A percentile compares a stretch with the other conserved stretches of the same genome.
phyloP scores from a whole-genome alignment of 148 eudicot genomes.

The Linanthus parryae region DNA sequence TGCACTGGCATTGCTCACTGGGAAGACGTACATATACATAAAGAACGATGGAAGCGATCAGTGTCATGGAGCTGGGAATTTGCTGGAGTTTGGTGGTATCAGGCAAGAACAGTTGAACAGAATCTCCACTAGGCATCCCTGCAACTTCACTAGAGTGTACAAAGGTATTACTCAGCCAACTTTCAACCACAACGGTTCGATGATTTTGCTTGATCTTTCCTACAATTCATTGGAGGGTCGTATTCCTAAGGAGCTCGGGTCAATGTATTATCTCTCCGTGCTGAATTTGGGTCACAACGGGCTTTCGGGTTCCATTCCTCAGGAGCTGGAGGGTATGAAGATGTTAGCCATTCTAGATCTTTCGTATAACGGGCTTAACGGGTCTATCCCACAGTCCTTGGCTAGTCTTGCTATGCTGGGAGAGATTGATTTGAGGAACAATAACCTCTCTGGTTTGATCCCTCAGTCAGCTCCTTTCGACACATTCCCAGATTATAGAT shows the following conservation, averaged over 20 bases:
- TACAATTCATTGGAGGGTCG: conserved; percentile 59
- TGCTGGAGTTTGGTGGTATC: conserved; percentile 85
- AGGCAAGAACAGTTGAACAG: conserved; percentile 44
- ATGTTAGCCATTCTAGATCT: conserved; percentile 57
- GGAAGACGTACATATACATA: conserved; percentile 61
- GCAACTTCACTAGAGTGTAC: conserved; percentile 59
- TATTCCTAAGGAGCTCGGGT: conserved; percentile 77
- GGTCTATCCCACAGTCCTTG: conserved; percentile 52
- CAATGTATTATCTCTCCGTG: conserved; percentile 54
- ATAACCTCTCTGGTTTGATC: conserved; percentile 60
- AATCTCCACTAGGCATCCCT: conserved; percentile 45
- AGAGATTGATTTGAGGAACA: conserved; percentile 56
- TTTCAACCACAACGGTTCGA: conserved; percentile 72
- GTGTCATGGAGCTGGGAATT: conserved; percentile 84
- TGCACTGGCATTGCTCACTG: conserved; percentile 52
- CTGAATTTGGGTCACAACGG: conserved; percentile 75
- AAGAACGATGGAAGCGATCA: conserved; percentile 66
- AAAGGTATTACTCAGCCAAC: conserved; percentile 60
- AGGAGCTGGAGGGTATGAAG: conserved; percentile 51
- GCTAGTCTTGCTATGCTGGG: conserved; percentile 45
- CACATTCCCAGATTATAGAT: conserved; percentile 50
- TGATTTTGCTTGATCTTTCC: conserved; percentile 78
- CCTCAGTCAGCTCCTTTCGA: conserved; percentile 70
- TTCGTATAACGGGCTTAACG: conserved; percentile 61
- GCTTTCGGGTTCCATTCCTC: conserved; percentile 75